Evolutionary conservation across 23 red algal genomes (phyloP).

Genomic region (Cyanidium caldarium): DNA sequence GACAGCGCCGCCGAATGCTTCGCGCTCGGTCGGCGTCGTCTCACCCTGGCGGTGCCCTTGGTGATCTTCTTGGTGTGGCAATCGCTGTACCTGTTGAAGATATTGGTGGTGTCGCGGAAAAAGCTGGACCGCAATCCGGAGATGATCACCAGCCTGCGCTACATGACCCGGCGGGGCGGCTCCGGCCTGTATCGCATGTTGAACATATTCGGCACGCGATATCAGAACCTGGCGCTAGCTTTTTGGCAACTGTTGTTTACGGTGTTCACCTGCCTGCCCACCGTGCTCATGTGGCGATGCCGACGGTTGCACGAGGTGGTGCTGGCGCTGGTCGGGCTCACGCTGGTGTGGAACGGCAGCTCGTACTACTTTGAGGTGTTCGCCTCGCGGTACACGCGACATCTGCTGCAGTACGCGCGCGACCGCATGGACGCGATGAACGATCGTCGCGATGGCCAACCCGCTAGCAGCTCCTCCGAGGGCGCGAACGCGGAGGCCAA

Average conservation of each 20-base stretch:
- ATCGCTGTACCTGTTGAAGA: constrained; percentile 18
- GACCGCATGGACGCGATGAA: background rate
- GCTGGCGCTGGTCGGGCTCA: background rate
- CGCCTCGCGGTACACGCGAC: constrained; percentile 5
- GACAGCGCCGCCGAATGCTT: background rate
- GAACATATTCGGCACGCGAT: constrained; percentile 12
- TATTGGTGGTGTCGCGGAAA: constrained; percentile 13
- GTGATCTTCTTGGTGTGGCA: constrained; percentile 26
- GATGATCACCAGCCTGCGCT: constrained; percentile 28
- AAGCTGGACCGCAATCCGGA: constrained; percentile 29
- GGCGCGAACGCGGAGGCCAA: background rate
- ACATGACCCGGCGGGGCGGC: constrained; percentile 8
- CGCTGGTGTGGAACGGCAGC: constrained; percentile 13
- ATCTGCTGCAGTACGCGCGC: constrained; percentile 3
- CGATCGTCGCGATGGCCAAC: too few species aligned
- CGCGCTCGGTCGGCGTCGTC: background rate
- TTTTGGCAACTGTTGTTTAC: constrained; percentile 13
- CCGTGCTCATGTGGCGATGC: constrained; percentile 2
- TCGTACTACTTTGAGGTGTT: constrained; percentile 33
- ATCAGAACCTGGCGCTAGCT: constrained; percentile 17
- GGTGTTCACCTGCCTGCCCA: constrained; percentile 10
- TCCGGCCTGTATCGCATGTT: background rate
- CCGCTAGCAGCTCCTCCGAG: background rate
- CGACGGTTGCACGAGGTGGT: constrained; percentile 4
- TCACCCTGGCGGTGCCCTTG: constrained; percentile 8